A percentile compares a stretch with the other conserved stretches of the same genome.
Conservation (phyloP, 2,329 filamentous ascomycete genomes). For the Monosporascus ibericus region DNA sequence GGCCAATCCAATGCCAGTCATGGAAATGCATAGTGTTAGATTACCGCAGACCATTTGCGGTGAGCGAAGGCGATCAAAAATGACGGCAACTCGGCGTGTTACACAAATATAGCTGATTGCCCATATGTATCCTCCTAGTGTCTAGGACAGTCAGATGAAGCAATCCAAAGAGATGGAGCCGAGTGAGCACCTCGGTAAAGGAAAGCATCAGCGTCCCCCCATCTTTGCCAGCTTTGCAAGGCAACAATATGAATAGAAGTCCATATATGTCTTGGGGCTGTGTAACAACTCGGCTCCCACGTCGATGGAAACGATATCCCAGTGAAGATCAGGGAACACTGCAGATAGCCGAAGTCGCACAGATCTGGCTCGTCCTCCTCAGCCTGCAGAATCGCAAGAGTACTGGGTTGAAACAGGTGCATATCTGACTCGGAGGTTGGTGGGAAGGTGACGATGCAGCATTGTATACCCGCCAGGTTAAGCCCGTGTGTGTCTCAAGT, state of each 20-base stretch:
- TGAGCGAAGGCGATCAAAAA: background rate
- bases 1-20: background rate
- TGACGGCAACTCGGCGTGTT: background rate
- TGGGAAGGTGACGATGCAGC: conserved; percentile 4
- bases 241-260: conserved; percentile 16
- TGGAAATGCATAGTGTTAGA: background rate
- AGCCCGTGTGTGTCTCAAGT: background rate
- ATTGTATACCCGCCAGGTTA: too few species aligned
- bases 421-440: background rate
- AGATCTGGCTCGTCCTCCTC: conserved; percentile 24
- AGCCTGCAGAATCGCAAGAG: conserved; percentile 26
- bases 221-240: conserved; percentile 14
- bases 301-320: conserved; percentile 21
- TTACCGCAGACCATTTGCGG: background rate
- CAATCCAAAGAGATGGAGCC: conserved; percentile 11
- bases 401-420: conserved; percentile 8
- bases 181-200: conserved; percentile 5
- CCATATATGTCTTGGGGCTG: conserved; percentile 16
- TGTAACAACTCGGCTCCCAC: conserved; percentile 20
- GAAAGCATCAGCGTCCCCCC: conserved; percentile 9
- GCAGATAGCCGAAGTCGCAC: conserved; percentile 28
- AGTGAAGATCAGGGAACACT: conserved; percentile 25
- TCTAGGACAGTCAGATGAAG: conserved; percentile 27
- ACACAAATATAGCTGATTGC: background rate
- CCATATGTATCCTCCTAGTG: conserved; percentile 4